Percentiles rank a stretch among this genome's conserved stretches.
These are phyloP conservation scores for Pestalotiopsis fici DNA, from an alignment of 2,329 filamentous ascomycete genomes.

Conservation along the genomic window DNA sequence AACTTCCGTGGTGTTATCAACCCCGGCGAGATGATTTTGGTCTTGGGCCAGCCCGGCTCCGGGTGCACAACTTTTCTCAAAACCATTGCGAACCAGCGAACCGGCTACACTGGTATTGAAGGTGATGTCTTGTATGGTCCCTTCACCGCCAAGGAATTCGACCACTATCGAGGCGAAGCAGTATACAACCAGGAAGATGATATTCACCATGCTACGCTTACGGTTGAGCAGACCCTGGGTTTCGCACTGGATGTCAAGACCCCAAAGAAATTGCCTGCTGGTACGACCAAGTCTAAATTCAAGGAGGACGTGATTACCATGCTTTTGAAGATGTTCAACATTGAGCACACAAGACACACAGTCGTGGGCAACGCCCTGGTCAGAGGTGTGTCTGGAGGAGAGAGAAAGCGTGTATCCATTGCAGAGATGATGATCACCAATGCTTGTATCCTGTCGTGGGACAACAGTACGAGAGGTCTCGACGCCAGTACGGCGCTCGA, in stretches of 20 bases:
- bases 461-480: constrained; percentile 71
- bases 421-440: constrained; percentile 81
- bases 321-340: constrained; percentile 90
- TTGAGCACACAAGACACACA: constrained; percentile 83
- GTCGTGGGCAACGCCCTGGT: constrained; percentile 83
- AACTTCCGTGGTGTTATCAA: constrained; percentile 71
- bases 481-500: constrained; percentile 70
- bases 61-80: constrained; percentile 73
- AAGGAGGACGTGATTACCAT: constrained; percentile 74
- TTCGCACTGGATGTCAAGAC: constrained; percentile 87
- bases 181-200: constrained; percentile 89
- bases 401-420: constrained; percentile 79
- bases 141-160: constrained; percentile 71
- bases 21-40: constrained; percentile 87
- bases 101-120: constrained; percentile 52
- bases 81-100: constrained; percentile 66
- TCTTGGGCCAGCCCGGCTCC: constrained; percentile 75
- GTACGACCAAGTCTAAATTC: constrained; percentile 72
- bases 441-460: constrained; percentile 73
- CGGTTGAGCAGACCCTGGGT: constrained; percentile 82
- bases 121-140: constrained; percentile 80
- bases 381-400: constrained; percentile 77
- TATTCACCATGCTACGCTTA: constrained; percentile 80
- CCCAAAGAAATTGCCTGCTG: constrained; percentile 75
- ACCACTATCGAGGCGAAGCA: constrained; percentile 76